Base-by-base conservation (phyloP, 345 rosid species). In the Arabidopsis thaliana region DNA sequence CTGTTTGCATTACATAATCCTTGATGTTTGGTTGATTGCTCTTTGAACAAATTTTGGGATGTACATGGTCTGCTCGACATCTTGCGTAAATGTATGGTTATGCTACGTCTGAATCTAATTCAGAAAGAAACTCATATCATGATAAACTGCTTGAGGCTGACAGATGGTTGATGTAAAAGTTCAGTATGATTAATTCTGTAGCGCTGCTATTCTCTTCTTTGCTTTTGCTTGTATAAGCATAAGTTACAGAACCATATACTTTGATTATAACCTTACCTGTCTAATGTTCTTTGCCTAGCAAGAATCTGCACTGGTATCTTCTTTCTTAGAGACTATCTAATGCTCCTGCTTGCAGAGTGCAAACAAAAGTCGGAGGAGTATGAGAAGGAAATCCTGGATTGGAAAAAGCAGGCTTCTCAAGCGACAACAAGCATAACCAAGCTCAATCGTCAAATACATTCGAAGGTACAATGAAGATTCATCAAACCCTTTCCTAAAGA, bases 311-410 rank as follows among this genome's bases (percentile, higher is more conserved):
- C 20, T 28, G 8, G 13, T 37, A 48, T 76, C 32, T 62, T 74
- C 67, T 55, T 67, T 62, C 75, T 14, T 56, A 72, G 71, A 65
- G 59, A 58, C 73, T 67, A 60, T 65, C 58, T 50, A 60, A 34
- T 79, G 42, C 79, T 62, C 51, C 56, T 60, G 69, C 58, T 63
- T 45, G 82, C 75, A 95, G 99, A 84, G 79, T 87, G 88, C 97
- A 95, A 90, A 79, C 84, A 84, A 69, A 90, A 95, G 84, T 84
- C 89, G 12, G 97, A 95, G 59, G 96, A 84, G 71, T 89, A 92
- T 79, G 97, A 92, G 61, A 92, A 90, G 84, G 91, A 92, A 78
- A 84, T 92, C 72, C 90, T 85, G 79, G 90, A 95, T 51, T 89
- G 91, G 97, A 89, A 86, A 83, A 95, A 92, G 83, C 83, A 85